phyloP scores from a whole-genome alignment of 768 basidiomycete genomes.

The Porphyrellus cyaneotinctus region DNA sequence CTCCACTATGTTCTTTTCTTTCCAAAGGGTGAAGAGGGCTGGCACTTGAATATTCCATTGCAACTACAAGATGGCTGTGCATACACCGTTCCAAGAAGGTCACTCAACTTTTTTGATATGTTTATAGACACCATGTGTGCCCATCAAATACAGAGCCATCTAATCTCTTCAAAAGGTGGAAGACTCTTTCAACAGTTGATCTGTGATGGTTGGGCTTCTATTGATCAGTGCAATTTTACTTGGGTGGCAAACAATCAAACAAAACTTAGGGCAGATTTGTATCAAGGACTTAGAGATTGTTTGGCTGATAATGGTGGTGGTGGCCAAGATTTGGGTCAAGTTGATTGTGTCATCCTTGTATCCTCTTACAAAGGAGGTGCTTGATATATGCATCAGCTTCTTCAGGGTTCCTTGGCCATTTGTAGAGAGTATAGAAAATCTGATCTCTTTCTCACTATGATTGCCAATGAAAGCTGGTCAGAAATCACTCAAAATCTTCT shows the following conservation, averaged over 20 bases:
- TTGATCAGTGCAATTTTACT: conserved; percentile 38
- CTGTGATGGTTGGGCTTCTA: conserved; percentile 43
- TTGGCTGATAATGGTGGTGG: conserved; percentile 19
- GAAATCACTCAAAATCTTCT: conserved; percentile 40
- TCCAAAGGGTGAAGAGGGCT: conserved; percentile 36
- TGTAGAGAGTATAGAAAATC: conserved; percentile 32
- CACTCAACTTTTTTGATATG: conserved; percentile 28
- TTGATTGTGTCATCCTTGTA: conserved; percentile 37
- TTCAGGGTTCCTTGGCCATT: conserved; percentile 47
- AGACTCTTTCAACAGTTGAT: conserved; percentile 43
- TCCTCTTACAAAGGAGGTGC: conserved; percentile 40
- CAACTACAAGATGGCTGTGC: background rate
- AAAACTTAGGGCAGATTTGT: conserved; percentile 31
- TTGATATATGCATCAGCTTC: conserved; percentile 39
- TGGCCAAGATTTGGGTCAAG: conserved; percentile 23
- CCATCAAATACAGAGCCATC: conserved; percentile 4
- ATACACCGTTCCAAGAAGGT: conserved; percentile 18
- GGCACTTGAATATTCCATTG: conserved; percentile 27
- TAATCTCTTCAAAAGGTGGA: conserved; percentile 34
- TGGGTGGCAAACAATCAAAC: conserved; percentile 35
- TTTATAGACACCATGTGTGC: conserved; percentile 31
- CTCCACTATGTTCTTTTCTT: conserved; percentile 41
- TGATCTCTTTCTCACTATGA: conserved; percentile 51
- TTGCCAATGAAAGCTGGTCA: conserved; percentile 47
- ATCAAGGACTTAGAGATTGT: conserved; percentile 36